Evolutionary conservation across 139 green algal genomes (phyloP).

Genomic region (Auxenochlorella pyrenoidosa): DNA sequence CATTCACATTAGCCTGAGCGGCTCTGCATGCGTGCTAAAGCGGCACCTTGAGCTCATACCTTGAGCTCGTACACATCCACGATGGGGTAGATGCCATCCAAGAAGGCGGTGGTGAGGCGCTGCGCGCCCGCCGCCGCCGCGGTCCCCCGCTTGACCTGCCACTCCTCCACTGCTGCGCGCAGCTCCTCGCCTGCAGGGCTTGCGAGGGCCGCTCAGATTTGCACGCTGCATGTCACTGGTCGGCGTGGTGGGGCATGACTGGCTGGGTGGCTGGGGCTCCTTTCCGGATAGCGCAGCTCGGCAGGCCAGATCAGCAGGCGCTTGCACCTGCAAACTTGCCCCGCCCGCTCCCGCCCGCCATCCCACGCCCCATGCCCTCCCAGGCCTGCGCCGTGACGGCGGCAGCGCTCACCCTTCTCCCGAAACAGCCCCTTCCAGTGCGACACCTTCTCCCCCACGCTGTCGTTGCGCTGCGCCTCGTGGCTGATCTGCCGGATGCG

Average conservation of each 20-base stretch:
- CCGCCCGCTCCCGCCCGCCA: too few relatives aligned
- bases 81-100: constrained; percentile 82
- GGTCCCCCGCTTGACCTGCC: constrained; percentile 65
- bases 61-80: constrained; percentile 92
- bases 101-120: constrained; percentile 83
- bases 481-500: constrained; percentile 62
- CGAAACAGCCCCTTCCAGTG: constrained; percentile 59
- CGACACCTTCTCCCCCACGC: constrained; percentile 47
- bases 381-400: too few relatives aligned
- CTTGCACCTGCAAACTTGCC: too few relatives aligned
- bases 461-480: constrained; percentile 56
- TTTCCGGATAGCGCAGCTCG: background rate
- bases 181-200: constrained; percentile 60
- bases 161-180: constrained; percentile 71
- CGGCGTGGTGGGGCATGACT: too few relatives aligned
- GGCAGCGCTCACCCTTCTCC: constrained; percentile 18
- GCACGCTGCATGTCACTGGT: too few relatives aligned
- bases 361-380: too few relatives aligned
- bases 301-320: too few relatives aligned
- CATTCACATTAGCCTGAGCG: background rate
- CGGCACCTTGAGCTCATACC: too few relatives aligned
- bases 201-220: too few relatives aligned
- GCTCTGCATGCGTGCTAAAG: too few relatives aligned
- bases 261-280: too few relatives aligned
- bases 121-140: background rate